Percentiles rank a stretch among this genome's conserved stretches.
Evolutionary conservation across 345 rosid species (phyloP).

Genomic region (Angophora floribunda): DNA sequence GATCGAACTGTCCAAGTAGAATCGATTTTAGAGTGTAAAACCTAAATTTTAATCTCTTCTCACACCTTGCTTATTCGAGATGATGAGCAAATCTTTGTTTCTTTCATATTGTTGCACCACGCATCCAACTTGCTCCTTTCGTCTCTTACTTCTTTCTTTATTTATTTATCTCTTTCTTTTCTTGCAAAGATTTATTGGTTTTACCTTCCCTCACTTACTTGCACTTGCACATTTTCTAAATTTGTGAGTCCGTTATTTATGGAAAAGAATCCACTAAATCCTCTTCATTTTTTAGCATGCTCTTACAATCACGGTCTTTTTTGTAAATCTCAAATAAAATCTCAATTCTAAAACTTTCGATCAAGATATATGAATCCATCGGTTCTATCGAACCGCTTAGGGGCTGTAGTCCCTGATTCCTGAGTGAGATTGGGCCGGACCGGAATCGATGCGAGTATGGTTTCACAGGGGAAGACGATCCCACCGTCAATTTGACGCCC

Average conservation of each 20-base stretch:
- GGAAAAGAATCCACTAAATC: neutral
- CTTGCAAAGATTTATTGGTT: neutral
- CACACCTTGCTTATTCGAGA: neutral
- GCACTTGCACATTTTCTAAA: too few relatives aligned
- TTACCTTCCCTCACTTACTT: neutral
- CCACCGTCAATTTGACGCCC: neutral
- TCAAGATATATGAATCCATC: neutral
- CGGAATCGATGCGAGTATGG: neutral
- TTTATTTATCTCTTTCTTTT: too few relatives aligned
- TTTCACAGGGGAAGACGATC: neutral
- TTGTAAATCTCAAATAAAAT: too few relatives aligned
- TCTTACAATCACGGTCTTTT: neutral
- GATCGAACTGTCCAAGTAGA: too few relatives aligned
- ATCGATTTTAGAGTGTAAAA: neutral
- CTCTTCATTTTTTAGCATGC: neutral
- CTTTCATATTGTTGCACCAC: neutral
- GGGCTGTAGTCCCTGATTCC: too few relatives aligned
- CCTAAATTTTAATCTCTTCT: neutral
- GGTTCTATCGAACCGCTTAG: neutral
- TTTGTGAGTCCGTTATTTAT: neutral
- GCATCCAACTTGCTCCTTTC: neutral
- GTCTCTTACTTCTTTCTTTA: neutral
- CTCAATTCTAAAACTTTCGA: neutral
- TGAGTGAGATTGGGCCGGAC: neutral
- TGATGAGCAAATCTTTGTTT: neutral